Evolutionary conservation across 2,329 filamentous ascomycete species (phyloP), one percentile per base, ranked within the genome.

Genomic region (Diplodia sapinea): DNA sequence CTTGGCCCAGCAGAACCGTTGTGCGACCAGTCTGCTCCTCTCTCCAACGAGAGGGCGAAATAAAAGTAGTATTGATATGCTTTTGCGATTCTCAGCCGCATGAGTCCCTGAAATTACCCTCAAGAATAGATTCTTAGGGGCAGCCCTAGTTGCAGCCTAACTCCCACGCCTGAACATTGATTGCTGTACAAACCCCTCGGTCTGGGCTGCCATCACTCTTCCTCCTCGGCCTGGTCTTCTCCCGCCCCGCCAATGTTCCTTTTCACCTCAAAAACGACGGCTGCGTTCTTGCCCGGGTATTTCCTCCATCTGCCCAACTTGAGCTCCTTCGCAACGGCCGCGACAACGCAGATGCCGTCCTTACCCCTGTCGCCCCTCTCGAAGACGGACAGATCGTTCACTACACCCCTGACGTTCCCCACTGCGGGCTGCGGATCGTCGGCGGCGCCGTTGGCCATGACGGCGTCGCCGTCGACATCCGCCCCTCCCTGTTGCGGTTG

Each of bases 371-470:
- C 90, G 3, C 93, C 93, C 20, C 92, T 86, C 78, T 98, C 95
- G 72, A 95, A 93, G 15, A 97, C 86, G 1, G 91, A 88, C 68
- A 99, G 89, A 72, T 92, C 93, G 75, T 98, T 99, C 72, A 99
- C 84, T 8, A 98, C 85, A 51, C 95, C 95, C 73, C 86, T 87
- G 65, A 93, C 84, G 9, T 68, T 68, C 51, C 51, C 57, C 57
- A 52, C n/a, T 20, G 50, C 51, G 23, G 29, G 17, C 26, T 55
- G 49, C 33, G 38, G 43, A 74, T 51, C 47, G 31, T 63, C 59
- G 43, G 29, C 54, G 54, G 50, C 70, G 70, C 23, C 72, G 55
- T 15, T 70, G 69, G 51, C 47, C 67, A 55, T 55, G 62, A 54
- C 59, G 20, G 29, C 50, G 12, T 70, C 68, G 49, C 70, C 68